Conservation (phyloP, 805 yeast species). For the Ogataea ramenticola region DNA sequence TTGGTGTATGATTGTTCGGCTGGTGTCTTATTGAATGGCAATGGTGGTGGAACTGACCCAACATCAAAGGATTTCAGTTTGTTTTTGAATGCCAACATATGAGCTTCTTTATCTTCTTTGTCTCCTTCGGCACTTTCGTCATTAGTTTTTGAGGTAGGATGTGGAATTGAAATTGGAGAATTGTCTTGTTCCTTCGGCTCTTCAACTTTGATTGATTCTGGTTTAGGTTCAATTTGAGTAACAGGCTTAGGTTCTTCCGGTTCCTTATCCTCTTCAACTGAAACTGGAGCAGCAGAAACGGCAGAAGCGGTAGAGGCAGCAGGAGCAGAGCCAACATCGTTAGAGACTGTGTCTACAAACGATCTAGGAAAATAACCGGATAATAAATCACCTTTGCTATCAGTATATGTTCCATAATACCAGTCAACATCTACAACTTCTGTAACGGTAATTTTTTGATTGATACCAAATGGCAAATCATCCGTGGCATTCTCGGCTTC, state of each 20-base stretch:
- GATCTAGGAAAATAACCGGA: conserved; percentile 84
- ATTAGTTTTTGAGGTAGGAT: no score
- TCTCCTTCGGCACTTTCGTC: no score
- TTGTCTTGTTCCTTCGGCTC: conserved; percentile 1
- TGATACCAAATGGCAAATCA: conserved; percentile 66
- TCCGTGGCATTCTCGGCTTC: conserved; percentile 56
- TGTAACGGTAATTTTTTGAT: conserved; percentile 67
- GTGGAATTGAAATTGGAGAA: not conserved
- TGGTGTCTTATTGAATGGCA: conserved; percentile 26
- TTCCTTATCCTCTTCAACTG: not conserved
- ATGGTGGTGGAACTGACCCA: conserved; percentile 31
- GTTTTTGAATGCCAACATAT: conserved; percentile 27
- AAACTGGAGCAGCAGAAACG: conserved; percentile 1
- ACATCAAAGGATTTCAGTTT: conserved; percentile 45
- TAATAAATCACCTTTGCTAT: conserved; percentile 33
- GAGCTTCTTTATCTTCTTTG: not conserved
- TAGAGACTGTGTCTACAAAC: conserved; percentile 48
- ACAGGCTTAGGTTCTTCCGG: not conserved
- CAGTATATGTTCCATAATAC: conserved; percentile 64
- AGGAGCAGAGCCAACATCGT: conserved; percentile 1
- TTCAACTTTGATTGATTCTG: conserved; percentile 3
- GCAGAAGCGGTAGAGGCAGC: conserved; percentile 2
- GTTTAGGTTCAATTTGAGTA: not conserved
- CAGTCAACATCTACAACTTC: conserved; percentile 87
- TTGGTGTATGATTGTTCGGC: conserved; percentile 37